Evolutionary conservation across 2,329 filamentous ascomycete genomes (phyloP), one percentile per base, ranked within the genome.

Genomic region (Furcasterigmium furcatum): DNA sequence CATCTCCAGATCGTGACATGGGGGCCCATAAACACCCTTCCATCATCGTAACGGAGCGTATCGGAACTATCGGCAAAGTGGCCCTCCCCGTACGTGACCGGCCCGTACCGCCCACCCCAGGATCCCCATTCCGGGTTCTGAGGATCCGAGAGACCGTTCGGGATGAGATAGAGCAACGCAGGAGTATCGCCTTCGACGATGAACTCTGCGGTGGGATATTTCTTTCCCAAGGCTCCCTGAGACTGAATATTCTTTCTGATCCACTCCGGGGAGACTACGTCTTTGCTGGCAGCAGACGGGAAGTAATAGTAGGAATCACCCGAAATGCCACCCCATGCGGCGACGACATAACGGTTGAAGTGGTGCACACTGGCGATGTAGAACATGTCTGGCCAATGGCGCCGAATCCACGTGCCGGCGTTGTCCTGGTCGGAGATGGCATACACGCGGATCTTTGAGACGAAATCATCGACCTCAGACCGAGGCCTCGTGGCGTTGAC

Each of bases 321-420:
- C 16, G 57, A 73, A 34, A 83, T 82, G 1, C 78, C 78, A 2
- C 64, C 68, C 79, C 79, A 82, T 0, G 77, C 61, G 0, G 79
- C 77, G 43, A 72, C 52, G 2, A 65, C 67, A 48, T 82, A 84
- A 36, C 73, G 62, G 50, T 74, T 76, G 68, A 71, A 82, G 4
- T 68, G 76, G 51, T 82, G 79, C 1, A 80, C 56, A 0, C 73
- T 76, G 6, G 62, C 63, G 44, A 82, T 78, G 56, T 79, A 82
- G 52, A 77, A 74, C 3, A 82, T 55, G 27, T 74, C 68, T 0
- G 79, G 76, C 47, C 72, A 81, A 2, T 64, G 68, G 35, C 62
- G 58, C 18, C 78, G 71, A 35, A 83, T 74, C 77, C 77, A 82
- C 0, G 68, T 59, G 0, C 76, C 77, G 0, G 74, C 72, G 46